Evolutionary conservation across 306 rosid genomes (phyloP), one percentile per base, ranked within the genome.

Genomic region (Gastrolobium villosum): DNA sequence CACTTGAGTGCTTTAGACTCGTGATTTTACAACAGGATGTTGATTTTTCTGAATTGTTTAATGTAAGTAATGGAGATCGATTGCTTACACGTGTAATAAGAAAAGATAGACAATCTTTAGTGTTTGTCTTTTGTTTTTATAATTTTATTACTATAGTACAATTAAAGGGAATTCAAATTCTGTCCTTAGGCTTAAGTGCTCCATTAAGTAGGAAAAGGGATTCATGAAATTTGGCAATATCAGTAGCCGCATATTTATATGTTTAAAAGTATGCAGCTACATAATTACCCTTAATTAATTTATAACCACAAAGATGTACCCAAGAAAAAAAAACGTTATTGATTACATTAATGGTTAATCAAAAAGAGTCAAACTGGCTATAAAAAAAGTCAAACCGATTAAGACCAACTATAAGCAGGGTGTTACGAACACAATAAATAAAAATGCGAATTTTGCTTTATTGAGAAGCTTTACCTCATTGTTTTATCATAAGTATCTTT

Each of bases 1-100:
- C 75, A 39, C 49, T 80, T 80, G 59, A 82, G 84, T 86, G 89
- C 89, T 57, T 75, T 73, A 46, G 78, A 70, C 74, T 60, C 53
- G 34, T 78, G 62, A 79, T 81, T 76, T 85, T 68, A 74, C 64
- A 40, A 75, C 79, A 62, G 3, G 76, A 74, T 85, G 41, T 55
- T 52, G 59, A 73, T 35, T 79, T 69, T 60, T 35, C 3, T 70
- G 14, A 39, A 14, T 78, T 72, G 15, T 77, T 81, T 78, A 78
- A 61, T 62, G 8, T 45, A 36, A 70, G 70, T 78, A 68, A 85
- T 82, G 86, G 86, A 78, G 84, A 82, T 85, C 20, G 74, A 46
- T 72, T 46, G 56, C 77, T 82, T 79, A 79, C 77, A 85, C 55
- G 82, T 74, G 88, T 85, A 74, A 9, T 78, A 73, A 72, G 68